A percentile compares a stretch with the other conserved stretches of the same genome.
Evolutionary conservation across 1,139 yeast species (phyloP).

Genomic region (Pichia sorboxylosa): DNA sequence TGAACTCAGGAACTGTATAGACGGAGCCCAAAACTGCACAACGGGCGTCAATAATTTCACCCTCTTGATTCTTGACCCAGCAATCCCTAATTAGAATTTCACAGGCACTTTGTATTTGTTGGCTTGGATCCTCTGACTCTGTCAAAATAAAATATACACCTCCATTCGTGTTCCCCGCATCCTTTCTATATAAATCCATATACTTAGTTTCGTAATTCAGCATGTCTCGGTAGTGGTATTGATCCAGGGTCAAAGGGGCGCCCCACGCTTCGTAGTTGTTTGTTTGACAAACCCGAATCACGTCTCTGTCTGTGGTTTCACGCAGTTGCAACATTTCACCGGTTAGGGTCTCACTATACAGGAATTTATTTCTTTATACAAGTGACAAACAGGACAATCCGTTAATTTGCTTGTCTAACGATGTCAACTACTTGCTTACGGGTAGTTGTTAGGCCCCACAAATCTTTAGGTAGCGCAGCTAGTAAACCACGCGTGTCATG

Average conservation of each 20-base stretch:
- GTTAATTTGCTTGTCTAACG: too few species aligned
- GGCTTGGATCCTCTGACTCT: conserved; percentile 3
- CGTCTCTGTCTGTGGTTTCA: too few species aligned
- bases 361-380: too few species aligned
- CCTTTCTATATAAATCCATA: conserved; percentile 9
- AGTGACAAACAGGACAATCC: too few species aligned
- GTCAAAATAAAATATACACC: conserved; percentile 16
- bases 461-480: too few species aligned
- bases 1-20: conserved; percentile 13
- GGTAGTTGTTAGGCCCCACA: too few species aligned
- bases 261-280: conserved; percentile 17
- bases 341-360: too few species aligned
- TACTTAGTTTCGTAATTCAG: conserved; percentile 10
- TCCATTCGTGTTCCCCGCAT: conserved; percentile 1
- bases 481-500: too few species aligned
- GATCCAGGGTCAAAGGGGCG: conserved; percentile 9
- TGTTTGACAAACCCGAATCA: too few species aligned
- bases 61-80: conserved; percentile 6
- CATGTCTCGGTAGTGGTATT: conserved; percentile 17
- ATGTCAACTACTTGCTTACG: too few species aligned
- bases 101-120: conserved; percentile 17
- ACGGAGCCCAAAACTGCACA: conserved; percentile 21
- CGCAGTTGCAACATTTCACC: too few species aligned
- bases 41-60: conserved; percentile 4
- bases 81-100: conserved; percentile 18